phyloP scores from a whole-genome alignment of 1,139 yeast species.

The Sugiyamaella sp. region DNA sequence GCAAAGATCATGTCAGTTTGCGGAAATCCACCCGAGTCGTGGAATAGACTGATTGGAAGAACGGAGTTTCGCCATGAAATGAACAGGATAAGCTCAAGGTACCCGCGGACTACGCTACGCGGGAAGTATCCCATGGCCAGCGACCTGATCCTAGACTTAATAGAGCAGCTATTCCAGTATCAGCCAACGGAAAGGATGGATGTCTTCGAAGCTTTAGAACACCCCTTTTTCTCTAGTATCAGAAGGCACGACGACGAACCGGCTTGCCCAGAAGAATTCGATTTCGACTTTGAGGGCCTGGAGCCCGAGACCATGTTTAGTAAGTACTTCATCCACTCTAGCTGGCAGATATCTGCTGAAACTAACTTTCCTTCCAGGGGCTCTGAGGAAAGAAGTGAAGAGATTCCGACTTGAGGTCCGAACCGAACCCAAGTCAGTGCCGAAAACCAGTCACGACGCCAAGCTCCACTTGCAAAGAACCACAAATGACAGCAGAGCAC shows the following conservation, averaged over 20 bases:
- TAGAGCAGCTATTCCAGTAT: conserved; percentile 71
- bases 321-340: conserved; percentile 60
- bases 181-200: conserved; percentile 79
- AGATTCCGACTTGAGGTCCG: conserved; percentile 74
- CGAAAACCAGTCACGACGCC: no score
- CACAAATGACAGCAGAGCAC: no score
- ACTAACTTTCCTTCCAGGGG: conserved; percentile 46
- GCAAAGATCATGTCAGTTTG: conserved; percentile 73
- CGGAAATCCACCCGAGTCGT: conserved; percentile 73
- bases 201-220: conserved; percentile 79
- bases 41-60: conserved; percentile 17
- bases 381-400: conserved; percentile 62
- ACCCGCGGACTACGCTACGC: conserved; percentile 56
- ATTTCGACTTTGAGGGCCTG: conserved; percentile 69
- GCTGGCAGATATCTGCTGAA: conserved; percentile 44
- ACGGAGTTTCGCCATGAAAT: conserved; percentile 27
- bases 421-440: no score
- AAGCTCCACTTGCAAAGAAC: no score
- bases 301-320: conserved; percentile 40
- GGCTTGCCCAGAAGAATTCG: conserved; percentile 68
- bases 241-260: conserved; percentile 88
- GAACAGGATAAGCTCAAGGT: conserved; percentile 24
- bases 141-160: conserved; percentile 71
- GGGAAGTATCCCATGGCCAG: conserved; percentile 71
- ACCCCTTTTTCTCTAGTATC: conserved; percentile 79